Evolutionary conservation across 495 filamentous ascomycete species (phyloP), one percentile per base, ranked within the genome.

Genomic region (Aspergillus carlsbadensis): DNA sequence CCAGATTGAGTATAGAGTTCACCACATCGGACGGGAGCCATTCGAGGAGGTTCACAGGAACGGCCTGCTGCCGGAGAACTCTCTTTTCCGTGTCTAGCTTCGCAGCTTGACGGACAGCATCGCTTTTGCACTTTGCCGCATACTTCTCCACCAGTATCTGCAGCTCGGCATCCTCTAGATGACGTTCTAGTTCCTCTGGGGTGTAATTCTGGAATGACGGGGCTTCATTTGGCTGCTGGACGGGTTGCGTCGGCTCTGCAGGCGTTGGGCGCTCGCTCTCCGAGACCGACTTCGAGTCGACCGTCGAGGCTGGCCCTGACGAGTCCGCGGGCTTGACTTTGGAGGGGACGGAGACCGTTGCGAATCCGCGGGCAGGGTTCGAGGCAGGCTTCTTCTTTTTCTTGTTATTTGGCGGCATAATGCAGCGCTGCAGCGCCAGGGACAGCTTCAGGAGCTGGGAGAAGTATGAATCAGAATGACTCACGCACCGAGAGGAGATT

Each of bases 301-400:
- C 65, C 5, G 70, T 63, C 10, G 67, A 67, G 20, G 66, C 56
- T 5, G 70, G 60, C 10, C 66, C 65, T 18, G 70, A 68, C 3
- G 68, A 62, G 14, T 66, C 66, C 29, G 52, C 59, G 31, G 63
- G 52, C 54, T 78, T 78, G 11, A 72, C 70, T 70, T 95, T 96
- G 7, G 89, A 93, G 36, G 91, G 88, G 46, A 90, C 79, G 11
- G 93, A 97, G 13, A 89, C 92, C 2, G 94, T 98, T 56, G 92
- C 91, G 75, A 97, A 91, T 8, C 91, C 92, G 63, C 94, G 82
- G 39, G 90, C 89, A 24, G 93, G 90, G 70, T 96, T 97, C 15
- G 84, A 78, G 14, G 78, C 81, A 42, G 88, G 75, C 77, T 96
- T 96, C 71, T 89, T 93, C 71, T 94, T 88, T 71, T 90, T 98